Base-by-base conservation (phyloP, 2,329 filamentous ascomycete species). In the Balansia obtecta region DNA sequence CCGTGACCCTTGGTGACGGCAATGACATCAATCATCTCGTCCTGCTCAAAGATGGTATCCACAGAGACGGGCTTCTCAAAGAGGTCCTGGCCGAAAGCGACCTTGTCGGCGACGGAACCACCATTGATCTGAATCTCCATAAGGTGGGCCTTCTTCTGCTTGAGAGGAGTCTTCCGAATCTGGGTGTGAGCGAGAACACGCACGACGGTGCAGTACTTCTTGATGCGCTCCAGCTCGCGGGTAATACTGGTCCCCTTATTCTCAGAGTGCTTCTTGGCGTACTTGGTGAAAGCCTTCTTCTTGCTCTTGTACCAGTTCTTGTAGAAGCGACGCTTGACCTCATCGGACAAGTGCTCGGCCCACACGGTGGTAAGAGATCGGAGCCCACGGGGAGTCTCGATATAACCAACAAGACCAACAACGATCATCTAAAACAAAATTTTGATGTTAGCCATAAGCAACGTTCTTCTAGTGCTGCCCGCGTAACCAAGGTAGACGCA, bases 231-330 rank as follows among this genome's bases (percentile, higher is more conserved):
- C 70, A 98, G 84, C 77, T 98, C 93, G 71, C 88, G 87, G 74
- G 86, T 89, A 79, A 97, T 86, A 68, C 88, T 89, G 64, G 87
- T 77, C 67, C 88, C 90, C 75, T 74, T 86, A 79, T 76, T 85
- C 80, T 97, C 91, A 59, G 91, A 89, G 85, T 97, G 88, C 85
- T 95, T 91, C 88, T 97, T 98, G 80, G 93, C 88, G 79, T 98
- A 98, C 82, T 95, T 96, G 82, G 93, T 98, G 82, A 98, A 98
- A 57, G 93, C 93, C 91, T 98, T 98, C 88, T 96, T 97, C 90
- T 98, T 98, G 83, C 84, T 89, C 86, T 95, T 95, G 87, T 98
- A 98, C 93, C 93, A 98, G 86, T 98, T 98, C 89, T 97, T 97
- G 88, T 98, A 98, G 88, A 98, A 98, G 71, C 93, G 88, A 69